Conservation (phyloP, 352 stramenopile species). For the Globisporangium apiculatum region DNA sequence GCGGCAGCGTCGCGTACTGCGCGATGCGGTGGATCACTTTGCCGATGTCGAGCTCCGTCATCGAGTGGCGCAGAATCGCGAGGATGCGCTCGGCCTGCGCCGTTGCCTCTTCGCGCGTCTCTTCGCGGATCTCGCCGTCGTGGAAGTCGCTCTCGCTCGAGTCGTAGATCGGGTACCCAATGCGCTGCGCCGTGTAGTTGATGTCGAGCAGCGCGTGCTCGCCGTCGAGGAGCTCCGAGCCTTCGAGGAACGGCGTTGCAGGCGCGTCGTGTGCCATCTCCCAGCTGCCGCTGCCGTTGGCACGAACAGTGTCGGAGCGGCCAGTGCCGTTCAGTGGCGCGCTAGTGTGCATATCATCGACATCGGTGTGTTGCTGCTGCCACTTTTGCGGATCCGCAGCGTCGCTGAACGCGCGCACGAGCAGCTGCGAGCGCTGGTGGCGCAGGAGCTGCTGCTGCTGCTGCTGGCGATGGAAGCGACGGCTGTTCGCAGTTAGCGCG, state of each 20-base stretch:
- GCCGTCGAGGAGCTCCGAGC: constrained; percentile 23
- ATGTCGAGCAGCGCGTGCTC: constrained; percentile 36
- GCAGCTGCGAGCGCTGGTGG: constrained; percentile 21
- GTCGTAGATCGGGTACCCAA: constrained; percentile 65
- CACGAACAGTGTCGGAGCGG: background rate
- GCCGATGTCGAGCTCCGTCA: constrained; percentile 79
- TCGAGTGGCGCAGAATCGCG: constrained; percentile 69
- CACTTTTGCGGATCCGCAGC: constrained; percentile 18
- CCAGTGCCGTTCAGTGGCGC: constrained; percentile 12
- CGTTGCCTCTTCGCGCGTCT: constrained; percentile 52
- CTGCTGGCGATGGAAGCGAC: constrained; percentile 14
- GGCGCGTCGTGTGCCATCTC: constrained; percentile 7
- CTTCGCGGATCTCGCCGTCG: constrained; percentile 53
- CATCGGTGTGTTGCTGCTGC: constrained; percentile 5
- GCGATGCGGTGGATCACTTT: constrained; percentile 76
- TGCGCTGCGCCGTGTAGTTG: constrained; percentile 62
- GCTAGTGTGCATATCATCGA: background rate
- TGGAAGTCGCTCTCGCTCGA: constrained; percentile 21
- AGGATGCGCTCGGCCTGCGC: constrained; percentile 74
- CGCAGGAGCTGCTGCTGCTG: constrained; percentile 10
- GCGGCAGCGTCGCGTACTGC: constrained; percentile 70
- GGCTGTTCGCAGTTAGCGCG: constrained; percentile 3
- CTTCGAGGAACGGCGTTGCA: constrained; percentile 18
- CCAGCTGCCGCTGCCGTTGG: constrained; percentile 8
- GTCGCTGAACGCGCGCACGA: constrained; percentile 40